phyloP scores from a whole-genome alignment of 1,284 basidiomycete species.

The Trametes sp. region DNA sequence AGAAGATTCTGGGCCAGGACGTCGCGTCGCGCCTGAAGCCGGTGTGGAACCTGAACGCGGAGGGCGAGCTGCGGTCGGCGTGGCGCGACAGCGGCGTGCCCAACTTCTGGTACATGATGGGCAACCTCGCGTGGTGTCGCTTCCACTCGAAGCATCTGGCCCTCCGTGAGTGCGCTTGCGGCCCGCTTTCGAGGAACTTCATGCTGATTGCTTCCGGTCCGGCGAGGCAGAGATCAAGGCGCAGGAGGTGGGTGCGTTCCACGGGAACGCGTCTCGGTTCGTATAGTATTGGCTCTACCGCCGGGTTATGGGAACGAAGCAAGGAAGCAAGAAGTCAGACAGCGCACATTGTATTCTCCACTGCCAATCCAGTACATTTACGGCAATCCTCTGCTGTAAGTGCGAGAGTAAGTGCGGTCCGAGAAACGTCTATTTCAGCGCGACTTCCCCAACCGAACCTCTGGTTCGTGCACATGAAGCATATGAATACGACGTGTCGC shows the following conservation, averaged over 20 bases:
- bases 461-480: not conserved
- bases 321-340: slow-evolving; percentile 2
- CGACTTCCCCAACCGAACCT: not conserved
- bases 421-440: not conserved
- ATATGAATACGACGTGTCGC: not conserved
- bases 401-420: not conserved
- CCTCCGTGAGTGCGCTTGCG: slow-evolving; percentile 42
- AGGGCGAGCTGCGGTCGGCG: slow-evolving; percentile 36
- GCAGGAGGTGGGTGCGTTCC: slow-evolving; percentile 1
- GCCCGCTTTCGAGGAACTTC: too few species aligned
- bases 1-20: slow-evolving; percentile 56
- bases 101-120: slow-evolving; percentile 42
- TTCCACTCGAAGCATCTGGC: slow-evolving; percentile 51
- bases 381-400: not conserved
- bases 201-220: not conserved
- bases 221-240: slow-evolving; percentile 27
- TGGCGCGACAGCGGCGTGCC: slow-evolving; percentile 40
- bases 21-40: slow-evolving; percentile 53
- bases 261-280: not conserved
- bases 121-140: slow-evolving; percentile 45
- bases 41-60: slow-evolving; percentile 54
- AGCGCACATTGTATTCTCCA: not conserved
- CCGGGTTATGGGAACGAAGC: not conserved
- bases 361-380: not conserved
- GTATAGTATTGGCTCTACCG: not conserved